These are phyloP conservation scores for Sporothrix humicola DNA, from an alignment of 2,329 filamentous ascomycete genomes.

Conservation along the genomic window DNA sequence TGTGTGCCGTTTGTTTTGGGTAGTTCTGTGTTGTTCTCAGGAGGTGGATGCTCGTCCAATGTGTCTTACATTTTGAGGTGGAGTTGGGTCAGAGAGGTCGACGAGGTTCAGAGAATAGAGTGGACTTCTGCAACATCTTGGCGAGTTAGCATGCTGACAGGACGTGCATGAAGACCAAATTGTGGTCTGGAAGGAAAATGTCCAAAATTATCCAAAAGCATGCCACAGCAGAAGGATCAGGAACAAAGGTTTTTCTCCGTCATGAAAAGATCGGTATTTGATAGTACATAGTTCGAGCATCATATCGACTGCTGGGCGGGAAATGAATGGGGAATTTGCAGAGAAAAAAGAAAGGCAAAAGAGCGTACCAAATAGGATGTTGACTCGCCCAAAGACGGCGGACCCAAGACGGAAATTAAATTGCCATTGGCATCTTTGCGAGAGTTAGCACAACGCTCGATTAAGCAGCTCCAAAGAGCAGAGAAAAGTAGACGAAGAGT, in stretches of 20 bases:
- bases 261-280: slow-evolving; percentile 50
- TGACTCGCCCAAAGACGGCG: background rate
- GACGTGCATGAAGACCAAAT: background rate
- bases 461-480: background rate
- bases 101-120: background rate
- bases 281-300: slow-evolving; percentile 53
- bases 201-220: background rate
- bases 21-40: background rate
- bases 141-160: slow-evolving; percentile 28
- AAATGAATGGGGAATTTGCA: background rate
- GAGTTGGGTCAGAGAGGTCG: background rate
- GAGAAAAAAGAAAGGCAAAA: background rate
- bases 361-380: slow-evolving; percentile 22
- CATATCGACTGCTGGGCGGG: slow-evolving; percentile 42
- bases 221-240: slow-evolving; percentile 36
- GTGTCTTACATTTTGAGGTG: slow-evolving; percentile 34
- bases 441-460: background rate
- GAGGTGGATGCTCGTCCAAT: no score
- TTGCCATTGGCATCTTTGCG: background rate
- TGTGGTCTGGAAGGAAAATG: background rate
- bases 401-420: no score
- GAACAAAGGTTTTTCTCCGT: slow-evolving; percentile 40
- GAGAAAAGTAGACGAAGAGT: background rate
- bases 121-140: background rate
- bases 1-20: background rate